Base-by-base conservation (phyloP, 495 filamentous ascomycete genomes). In the Xylaria flabelliformis region DNA sequence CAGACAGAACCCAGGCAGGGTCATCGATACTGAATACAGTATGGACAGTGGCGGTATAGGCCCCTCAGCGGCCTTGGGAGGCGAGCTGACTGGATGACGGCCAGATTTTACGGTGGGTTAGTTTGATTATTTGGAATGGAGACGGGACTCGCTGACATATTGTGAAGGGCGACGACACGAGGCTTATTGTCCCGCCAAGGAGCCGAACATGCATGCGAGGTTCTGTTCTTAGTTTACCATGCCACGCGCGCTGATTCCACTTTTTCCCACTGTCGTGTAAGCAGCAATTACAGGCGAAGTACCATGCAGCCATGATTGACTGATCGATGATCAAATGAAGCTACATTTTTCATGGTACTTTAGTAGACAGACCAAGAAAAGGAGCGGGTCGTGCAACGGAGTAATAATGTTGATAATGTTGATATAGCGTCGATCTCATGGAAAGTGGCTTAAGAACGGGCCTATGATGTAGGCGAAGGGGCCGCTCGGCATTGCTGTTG, bases 171-270 rank as follows among this genome's bases (percentile, higher is more conserved):
- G 5, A 21, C 63, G 59, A 48, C 70, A 67, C 70, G 62, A 72
- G 63, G 62, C 70, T 72, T 65, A 72, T 66, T 71, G 69, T 71
- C 55, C 55, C 29, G 67, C 58, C 59, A 56, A 64, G 69, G 19
- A 21, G 36, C 55, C 55, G 42, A 62, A 62, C 46, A 34, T 44
- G 34, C 44, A 50, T 50, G 63, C 26, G 63, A 32, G 63, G 19
- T 66, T 50, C 63, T 66, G 63, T 66, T 66, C 42, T 66, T 66
- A 66, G 63, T 29, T 66, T 66, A 51, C 29, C 15, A 65, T 66
- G 63, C 63, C 63, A 66, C 63, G 63, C 63, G 42, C 63, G 41
- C 32, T 48, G 24, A 64, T 64, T 29, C 64, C 64, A 67, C 64
- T 53, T 67, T 53, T 53, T 65, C 62, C 32, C 62, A 15, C n/a